Evolutionary conservation across 2,329 filamentous ascomycete genomes (phyloP).

Genomic region (Esteya vermicola): DNA sequence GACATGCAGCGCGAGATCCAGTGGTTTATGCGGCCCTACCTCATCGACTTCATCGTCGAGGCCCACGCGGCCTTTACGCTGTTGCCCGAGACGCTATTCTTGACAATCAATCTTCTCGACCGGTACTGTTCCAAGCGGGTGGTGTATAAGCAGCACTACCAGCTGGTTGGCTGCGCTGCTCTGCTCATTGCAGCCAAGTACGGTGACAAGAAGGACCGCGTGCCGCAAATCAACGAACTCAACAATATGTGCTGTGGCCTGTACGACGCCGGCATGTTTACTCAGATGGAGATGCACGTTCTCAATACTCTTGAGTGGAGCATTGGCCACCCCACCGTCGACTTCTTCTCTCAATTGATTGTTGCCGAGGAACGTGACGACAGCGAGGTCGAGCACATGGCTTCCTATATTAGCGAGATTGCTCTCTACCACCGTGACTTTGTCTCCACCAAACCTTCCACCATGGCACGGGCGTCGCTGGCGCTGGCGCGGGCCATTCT

Average conservation of each 20-base stretch:
- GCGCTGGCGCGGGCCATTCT: slow-evolving; percentile 80
- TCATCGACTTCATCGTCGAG: slow-evolving; percentile 96
- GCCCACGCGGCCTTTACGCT: slow-evolving; percentile 90
- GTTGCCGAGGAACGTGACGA: slow-evolving; percentile 67
- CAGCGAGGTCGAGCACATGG: slow-evolving; percentile 85
- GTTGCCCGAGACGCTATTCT: slow-evolving; percentile 85
- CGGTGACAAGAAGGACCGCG: slow-evolving; percentile 94
- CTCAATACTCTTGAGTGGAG: slow-evolving; percentile 94
- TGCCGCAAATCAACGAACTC: slow-evolving; percentile 92
- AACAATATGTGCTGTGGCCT: slow-evolving; percentile 99
- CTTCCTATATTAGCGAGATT: slow-evolving; percentile 87
- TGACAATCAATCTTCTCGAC: slow-evolving; percentile 92
- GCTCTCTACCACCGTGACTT: slow-evolving; percentile 95
- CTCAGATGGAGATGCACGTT: slow-evolving; percentile 99
- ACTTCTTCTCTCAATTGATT: slow-evolving; percentile 82
- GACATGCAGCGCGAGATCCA: slow-evolving; percentile 99
- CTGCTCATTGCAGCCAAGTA: slow-evolving; percentile 97
- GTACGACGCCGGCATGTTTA: slow-evolving; percentile 99
- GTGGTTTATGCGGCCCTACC: slow-evolving; percentile 98
- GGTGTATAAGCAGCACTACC: slow-evolving; percentile 98
- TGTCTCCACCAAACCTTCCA: slow-evolving; percentile 79
- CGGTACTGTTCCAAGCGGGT: slow-evolving; percentile 95
- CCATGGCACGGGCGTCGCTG: slow-evolving; percentile 77
- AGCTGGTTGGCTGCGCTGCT: slow-evolving; percentile 90
- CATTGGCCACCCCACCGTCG: slow-evolving; percentile 89